These are phyloP conservation scores for Sporothrix protearum DNA, from an alignment of 2,329 filamentous ascomycete species.

Conservation along the genomic window DNA sequence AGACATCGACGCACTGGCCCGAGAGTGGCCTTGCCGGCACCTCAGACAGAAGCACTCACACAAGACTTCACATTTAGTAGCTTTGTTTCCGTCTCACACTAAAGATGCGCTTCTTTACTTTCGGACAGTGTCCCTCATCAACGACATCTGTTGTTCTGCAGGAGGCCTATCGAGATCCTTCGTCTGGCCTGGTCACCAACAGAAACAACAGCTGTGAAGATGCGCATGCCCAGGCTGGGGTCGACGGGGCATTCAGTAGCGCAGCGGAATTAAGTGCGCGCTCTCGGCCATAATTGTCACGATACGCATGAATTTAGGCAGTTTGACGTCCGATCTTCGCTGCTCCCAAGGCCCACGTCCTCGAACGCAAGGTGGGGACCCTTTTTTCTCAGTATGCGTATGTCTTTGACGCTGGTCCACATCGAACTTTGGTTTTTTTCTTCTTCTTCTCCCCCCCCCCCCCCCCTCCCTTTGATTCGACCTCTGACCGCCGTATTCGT, in stretches of 20 bases:
- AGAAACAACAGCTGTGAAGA: background rate
- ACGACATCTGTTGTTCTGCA: background rate
- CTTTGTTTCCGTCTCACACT: background rate
- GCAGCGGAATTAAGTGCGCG: background rate
- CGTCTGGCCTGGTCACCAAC: background rate
- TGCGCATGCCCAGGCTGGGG: background rate
- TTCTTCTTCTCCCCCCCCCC: too few species aligned
- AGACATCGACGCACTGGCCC: constrained; percentile 5
- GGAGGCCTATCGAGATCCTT: background rate
- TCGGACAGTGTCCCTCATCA: background rate
- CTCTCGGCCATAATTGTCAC: constrained; percentile 3
- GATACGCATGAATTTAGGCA: background rate
- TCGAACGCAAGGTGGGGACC: too few species aligned
- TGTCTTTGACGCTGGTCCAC: background rate
- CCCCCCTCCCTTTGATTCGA: too few species aligned
- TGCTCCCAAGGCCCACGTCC: background rate
- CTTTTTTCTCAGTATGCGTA: background rate
- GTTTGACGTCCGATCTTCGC: constrained; percentile 6
- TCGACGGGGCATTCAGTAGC: background rate
- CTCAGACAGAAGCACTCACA: background rate
- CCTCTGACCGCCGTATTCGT: background rate
- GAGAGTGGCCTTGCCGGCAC: background rate
- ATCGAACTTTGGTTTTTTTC: background rate
- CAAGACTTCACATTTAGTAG: background rate
- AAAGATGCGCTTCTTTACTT: background rate